Evolutionary conservation across 768 basidiomycete genomes (phyloP), one percentile per base, ranked within the genome.

Genomic region (Leccinum imitatum): DNA sequence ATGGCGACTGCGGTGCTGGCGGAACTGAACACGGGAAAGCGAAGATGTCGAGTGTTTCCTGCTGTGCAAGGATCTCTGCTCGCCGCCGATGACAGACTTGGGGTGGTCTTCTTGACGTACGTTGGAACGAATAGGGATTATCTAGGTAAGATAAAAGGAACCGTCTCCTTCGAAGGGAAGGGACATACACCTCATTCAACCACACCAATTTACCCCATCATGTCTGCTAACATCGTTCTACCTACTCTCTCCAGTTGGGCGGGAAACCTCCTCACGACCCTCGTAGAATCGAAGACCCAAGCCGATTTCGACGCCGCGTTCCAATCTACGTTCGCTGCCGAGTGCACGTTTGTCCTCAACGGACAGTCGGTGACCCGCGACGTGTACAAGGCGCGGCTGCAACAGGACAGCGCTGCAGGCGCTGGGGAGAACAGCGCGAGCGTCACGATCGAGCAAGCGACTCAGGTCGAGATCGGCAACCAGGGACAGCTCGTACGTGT

Each of bases 181-280:
- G 52, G 2, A 30, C 10, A 23, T 15, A 30, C 4, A 11, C 14
- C 27, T 27, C 27, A 27, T 27, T 14, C 46, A 11, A 35, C 8
- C 35, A 27, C 31, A 41, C n/a, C 41, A 44, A 44, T 4, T 10
- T 3, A 31, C 10, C 14, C 48, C 31, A 11, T 6, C 58, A 75
- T 74, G 73, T 59, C 71, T 17, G 56, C 57, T 7, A 66, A 67
- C 39, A 68, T 76, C 60, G 72, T 76, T 55, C 74, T 78, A 53
- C 80, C 78, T 7, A 62, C 73, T 3, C 81, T 83, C 60, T 72
- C 74, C 25, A 66, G 69, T 46, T 83, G 79, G 78, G 75, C 78
- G 14, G 61, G 80, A 62, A 66, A 71, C 54, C 78, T 66, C 63
- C 53, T 84, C 54, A 68, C 69, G 4, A 63, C 76, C 25, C 54